Base-by-base conservation (phyloP, 345 rosid genomes). In the Eucalyptus viminalis region DNA sequence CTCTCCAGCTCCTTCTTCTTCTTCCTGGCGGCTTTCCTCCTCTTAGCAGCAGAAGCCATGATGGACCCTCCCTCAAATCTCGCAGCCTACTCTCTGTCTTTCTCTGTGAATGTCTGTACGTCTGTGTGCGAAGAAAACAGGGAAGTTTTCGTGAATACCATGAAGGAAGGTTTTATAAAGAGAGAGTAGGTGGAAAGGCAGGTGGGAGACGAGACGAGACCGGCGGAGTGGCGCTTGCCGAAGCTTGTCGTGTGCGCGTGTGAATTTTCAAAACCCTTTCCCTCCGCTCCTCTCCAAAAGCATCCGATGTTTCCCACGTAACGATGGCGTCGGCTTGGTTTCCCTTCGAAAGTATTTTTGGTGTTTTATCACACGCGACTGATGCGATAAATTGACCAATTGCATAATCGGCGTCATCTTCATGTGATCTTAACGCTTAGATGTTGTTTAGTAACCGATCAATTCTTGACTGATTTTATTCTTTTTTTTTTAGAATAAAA, bases 1-100 rank as follows among this genome's bases (percentile, higher is more conserved):
- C 83, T 76, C 85, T 76, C 47, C 85, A 76, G 85, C 44, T 76
- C 85, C 85, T 76, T 76, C 85, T 76, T 69, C 80, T 34, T 76
- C 85, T 76, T 76, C 85, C 85, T 76, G 7, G 85, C 85, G 6
- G 85, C 85, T 76, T 76, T 76, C 43, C 85, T 76, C 47, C 47
- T 40, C 44, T 76, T 76, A 2, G 47, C 85, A 40, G 85, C 85
- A 2, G 85, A 76, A 76, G 44, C 85, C 85, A 76, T 76, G 85
- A 19, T 76, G 45, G 27, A 6, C 47, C 1, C 29, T 40, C 16
- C 24, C 85, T 21, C 47, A 76, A 76, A 76, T 40, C 47, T 76
- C 85, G 44, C 85, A 76, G 29, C 47, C 47, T 25, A 40, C 47
- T 27, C 69, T 62, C 69, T 6, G 16, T 60, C 3, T 16, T 8